These are phyloP conservation scores for Nowakowskiella sp. DNA, from an alignment of 192 early-diverging fungal genomes.

Conservation along the genomic window DNA sequence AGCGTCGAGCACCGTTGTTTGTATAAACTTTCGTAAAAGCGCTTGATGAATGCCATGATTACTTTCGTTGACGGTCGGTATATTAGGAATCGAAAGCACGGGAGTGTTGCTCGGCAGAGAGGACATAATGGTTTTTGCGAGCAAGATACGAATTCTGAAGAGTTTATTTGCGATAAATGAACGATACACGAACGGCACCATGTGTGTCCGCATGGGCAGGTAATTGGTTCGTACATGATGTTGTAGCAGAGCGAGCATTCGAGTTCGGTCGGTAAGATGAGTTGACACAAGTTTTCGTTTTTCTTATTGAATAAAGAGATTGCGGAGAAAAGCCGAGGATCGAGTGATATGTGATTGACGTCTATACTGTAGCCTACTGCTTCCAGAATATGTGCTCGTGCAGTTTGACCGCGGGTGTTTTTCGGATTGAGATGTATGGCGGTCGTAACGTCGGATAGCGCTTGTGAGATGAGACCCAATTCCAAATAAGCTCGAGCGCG, in stretches of 20 bases:
- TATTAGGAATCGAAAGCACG: not conserved
- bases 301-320: too few species aligned
- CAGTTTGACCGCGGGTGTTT: too few species aligned
- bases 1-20: not conserved
- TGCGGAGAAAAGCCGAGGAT: too few species aligned
- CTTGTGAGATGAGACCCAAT: too few species aligned
- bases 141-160: not conserved
- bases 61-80: not conserved
- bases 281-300: too few species aligned
- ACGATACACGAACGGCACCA: constrained; percentile 50
- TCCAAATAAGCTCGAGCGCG: constrained; percentile 9
- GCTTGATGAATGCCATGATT: not conserved
- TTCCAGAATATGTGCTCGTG: too few species aligned
- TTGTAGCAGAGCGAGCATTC: constrained; percentile 57
- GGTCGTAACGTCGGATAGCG: too few species aligned
- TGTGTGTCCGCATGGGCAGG: constrained; percentile 61
- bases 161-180: not conserved
- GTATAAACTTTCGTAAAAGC: not conserved
- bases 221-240: constrained; percentile 48
- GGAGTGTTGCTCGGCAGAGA: constrained; percentile 8
- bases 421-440: too few species aligned
- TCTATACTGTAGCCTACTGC: too few species aligned
- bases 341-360: too few species aligned
- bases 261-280: too few species aligned
- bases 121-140: constrained; percentile 7